Percentiles rank a stretch among this genome's conserved stretches.
These are phyloP conservation scores for Hypoxylon sp. DNA, from an alignment of 2,329 filamentous ascomycete genomes.

Conservation along the genomic window DNA sequence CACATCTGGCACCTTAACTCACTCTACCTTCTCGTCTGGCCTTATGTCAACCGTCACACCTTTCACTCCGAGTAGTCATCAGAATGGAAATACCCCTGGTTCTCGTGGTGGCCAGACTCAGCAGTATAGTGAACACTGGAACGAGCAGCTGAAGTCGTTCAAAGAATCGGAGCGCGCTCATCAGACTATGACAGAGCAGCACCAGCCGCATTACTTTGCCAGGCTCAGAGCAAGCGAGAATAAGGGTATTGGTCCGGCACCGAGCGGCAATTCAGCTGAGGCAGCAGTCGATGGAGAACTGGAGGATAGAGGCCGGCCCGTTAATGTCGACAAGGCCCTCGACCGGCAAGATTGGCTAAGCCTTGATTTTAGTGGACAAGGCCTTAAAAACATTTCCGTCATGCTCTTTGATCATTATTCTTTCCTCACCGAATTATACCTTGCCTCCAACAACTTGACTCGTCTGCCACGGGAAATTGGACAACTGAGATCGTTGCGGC, in stretches of 20 bases:
- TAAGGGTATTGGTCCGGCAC: constrained; percentile 72
- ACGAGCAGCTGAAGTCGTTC: constrained; percentile 84
- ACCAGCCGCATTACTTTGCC: constrained; percentile 79
- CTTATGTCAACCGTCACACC: constrained; percentile 75
- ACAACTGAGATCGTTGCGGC: constrained; percentile 81
- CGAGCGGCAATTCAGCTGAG: constrained; percentile 64
- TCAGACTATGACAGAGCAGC: constrained; percentile 78
- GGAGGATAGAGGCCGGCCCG: constrained; percentile 71
- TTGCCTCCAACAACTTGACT: constrained; percentile 92
- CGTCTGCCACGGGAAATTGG: constrained; percentile 86
- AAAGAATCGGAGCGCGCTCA: constrained; percentile 82
- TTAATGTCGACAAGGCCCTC: constrained; percentile 75
- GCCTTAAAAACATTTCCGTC: constrained; percentile 83
- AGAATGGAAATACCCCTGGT: constrained; percentile 69
- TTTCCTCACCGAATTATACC: constrained; percentile 92
- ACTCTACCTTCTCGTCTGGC: constrained; percentile 74
- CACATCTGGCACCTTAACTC: constrained; percentile 70
- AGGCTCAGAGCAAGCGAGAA: constrained; percentile 79
- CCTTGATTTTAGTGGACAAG: constrained; percentile 96
- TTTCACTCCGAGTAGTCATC: constrained; percentile 68
- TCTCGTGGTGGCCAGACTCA: constrained; percentile 66
- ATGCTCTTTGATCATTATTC: constrained; percentile 84
- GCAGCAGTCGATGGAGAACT: constrained; percentile 67
- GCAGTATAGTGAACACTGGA: constrained; percentile 80
- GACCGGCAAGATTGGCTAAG: constrained; percentile 91